A percentile compares a stretch with the other conserved stretches of the same genome.
These are phyloP conservation scores for Suillus decipiens DNA, from an alignment of 768 basidiomycete genomes.

Conservation along the genomic window DNA sequence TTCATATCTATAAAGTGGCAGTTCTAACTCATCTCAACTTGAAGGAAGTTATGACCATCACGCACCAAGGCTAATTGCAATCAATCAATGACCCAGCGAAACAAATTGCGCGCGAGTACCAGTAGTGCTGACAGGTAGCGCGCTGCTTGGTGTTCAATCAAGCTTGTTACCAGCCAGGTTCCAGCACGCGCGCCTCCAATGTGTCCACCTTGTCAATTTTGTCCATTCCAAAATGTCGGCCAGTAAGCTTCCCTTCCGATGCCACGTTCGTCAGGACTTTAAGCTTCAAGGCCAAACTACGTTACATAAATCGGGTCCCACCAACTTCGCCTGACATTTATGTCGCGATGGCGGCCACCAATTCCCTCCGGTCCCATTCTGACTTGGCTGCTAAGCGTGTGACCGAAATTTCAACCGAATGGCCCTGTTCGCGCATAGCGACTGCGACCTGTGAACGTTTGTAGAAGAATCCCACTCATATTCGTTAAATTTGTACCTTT, in stretches of 20 bases:
- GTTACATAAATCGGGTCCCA: background rate
- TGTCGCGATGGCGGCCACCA: constrained; percentile 45
- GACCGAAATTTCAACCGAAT: background rate
- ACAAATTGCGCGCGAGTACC: constrained; percentile 72
- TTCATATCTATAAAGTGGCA: background rate
- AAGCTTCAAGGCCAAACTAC: constrained; percentile 75
- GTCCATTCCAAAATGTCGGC: constrained; percentile 86
- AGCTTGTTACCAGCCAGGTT: constrained; percentile 39
- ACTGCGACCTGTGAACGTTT: constrained; percentile 29
- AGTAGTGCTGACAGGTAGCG: constrained; percentile 44
- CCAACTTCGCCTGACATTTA: constrained; percentile 2
- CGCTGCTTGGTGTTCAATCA: background rate
- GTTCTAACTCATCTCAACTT: background rate
- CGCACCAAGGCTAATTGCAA: background rate
- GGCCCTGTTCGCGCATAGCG: constrained; percentile 31
- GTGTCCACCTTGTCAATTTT: constrained; percentile 70
- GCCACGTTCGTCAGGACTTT: constrained; percentile 82
- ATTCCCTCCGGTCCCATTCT: constrained; percentile 79
- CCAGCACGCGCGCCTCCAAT: constrained; percentile 38
- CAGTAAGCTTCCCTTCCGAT: constrained; percentile 87
- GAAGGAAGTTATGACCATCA: background rate
- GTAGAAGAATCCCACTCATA: constrained; percentile 14
- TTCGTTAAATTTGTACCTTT: constrained; percentile 14
- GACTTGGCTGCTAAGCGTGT: constrained; percentile 43
- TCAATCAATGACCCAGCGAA: constrained; percentile 63